Evolutionary conservation across 176 grass and related monocot species (phyloP), one percentile per base, ranked within the genome.

Genomic region (Elaeis guineensis): DNA sequence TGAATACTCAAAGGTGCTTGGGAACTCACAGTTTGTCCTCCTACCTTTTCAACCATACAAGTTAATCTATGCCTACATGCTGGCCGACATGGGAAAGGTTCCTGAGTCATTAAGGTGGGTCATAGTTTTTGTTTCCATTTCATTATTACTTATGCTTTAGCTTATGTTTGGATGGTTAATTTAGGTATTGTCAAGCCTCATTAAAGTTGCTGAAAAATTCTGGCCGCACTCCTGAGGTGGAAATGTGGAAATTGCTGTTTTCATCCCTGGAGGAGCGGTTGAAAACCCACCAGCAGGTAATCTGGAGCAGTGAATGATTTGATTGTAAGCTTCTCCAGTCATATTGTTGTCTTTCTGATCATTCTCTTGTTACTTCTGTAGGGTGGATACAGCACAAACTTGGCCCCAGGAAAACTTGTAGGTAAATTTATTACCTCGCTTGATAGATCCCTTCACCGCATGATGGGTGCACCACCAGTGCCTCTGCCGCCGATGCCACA

Each of bases 11-110:
- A 98, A 98, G 70, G 93, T 98, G 70, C 81, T 85, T 44, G 87
- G 88, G 48, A 98, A 98, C 89, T 91, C 93, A 65, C 93, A 98
- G 79, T 92, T 89, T 69, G 80, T 86, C 49, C 81, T 98, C n/a
- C 76, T 83, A 68, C 84, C 84, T 44, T 89, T 98, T 72, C 93
- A 92, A 60, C 93, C 93, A 21, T 98, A 98, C 69, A 98, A 98
- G 76, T 78, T 98, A 61, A 70, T 98, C 69, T 98, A 98, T 77
- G 93, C 93, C 48, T 73, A 98, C 60, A 98, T 98, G 88, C 87
- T 98, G 71, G 88, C 51, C 3, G 93, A 98, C 75, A 82, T 98
- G 58, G 93, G 93, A 58, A 92, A 79, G 66, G 35, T 98, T 67
- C 62, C 84, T 63, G 93, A 92, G 68, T 89, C 93, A 72, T 70